Percentiles rank a stretch among this genome's conserved stretches.
Evolutionary conservation across 495 filamentous ascomycete genomes (phyloP).

Genomic region (Penicillium silybi): DNA sequence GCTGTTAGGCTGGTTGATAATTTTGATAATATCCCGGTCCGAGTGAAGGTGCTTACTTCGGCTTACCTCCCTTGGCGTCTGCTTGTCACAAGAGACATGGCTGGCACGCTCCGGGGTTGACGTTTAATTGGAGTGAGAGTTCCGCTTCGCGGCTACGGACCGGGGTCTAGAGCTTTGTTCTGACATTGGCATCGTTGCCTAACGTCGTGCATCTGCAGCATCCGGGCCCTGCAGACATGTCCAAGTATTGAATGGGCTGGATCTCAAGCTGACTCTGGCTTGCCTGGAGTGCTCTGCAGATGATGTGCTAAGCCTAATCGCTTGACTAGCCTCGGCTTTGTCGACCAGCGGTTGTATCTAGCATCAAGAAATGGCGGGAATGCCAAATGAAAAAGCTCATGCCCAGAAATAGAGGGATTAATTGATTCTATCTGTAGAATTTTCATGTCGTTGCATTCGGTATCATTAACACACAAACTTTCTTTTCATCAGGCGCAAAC

Average conservation of each 20-base stretch:
- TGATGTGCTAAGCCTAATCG: not conserved
- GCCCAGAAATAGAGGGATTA: conserved; percentile 1
- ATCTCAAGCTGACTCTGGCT: not conserved
- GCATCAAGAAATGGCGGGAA: not conserved
- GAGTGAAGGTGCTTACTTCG: not conserved
- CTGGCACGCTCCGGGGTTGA: not conserved
- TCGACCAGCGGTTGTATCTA: not conserved
- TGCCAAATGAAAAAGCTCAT: no score
- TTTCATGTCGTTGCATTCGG: conserved; percentile 29
- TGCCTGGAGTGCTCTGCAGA: no score
- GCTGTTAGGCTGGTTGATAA: conserved; percentile 6
- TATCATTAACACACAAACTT: conserved; percentile 30
- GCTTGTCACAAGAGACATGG: not conserved
- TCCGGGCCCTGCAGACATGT: not conserved
- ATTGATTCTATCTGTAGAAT: conserved; percentile 16
- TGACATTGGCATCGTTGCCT: not conserved
- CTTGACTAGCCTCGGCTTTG: not conserved
- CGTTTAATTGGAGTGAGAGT: not conserved
- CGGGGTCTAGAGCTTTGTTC: not conserved
- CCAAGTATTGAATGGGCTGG: not conserved
- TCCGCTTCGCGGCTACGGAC: not conserved
- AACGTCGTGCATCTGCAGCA: not conserved
- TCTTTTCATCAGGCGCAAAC: conserved; percentile 21
- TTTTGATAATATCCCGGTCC: not conserved
- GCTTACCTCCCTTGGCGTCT: not conserved